Percentiles rank a stretch among this genome's conserved stretches.
These are phyloP conservation scores for Coniochaeta sp. DNA, from an alignment of 2,329 filamentous ascomycete species.

Conservation along the genomic window DNA sequence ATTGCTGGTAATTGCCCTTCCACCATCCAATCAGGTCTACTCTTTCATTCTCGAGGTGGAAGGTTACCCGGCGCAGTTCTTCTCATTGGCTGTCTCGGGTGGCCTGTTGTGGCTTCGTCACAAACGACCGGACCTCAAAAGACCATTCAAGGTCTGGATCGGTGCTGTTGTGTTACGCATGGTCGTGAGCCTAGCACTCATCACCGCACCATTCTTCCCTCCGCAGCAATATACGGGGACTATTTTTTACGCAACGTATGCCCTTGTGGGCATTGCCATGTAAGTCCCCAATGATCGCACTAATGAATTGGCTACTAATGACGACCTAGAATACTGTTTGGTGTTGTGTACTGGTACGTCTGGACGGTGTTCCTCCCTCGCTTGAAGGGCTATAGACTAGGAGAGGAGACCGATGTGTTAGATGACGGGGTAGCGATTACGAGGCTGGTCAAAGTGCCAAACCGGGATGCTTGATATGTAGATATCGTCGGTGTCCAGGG, in stretches of 20 bases:
- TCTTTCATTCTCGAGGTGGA: slow-evolving; percentile 68
- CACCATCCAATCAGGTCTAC: slow-evolving; percentile 59
- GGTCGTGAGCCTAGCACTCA: slow-evolving; percentile 41
- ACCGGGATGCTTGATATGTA: neutral
- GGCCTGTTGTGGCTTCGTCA: slow-evolving; percentile 55
- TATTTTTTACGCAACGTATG: slow-evolving; percentile 46
- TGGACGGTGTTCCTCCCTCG: slow-evolving; percentile 56
- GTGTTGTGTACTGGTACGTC: slow-evolving; percentile 59
- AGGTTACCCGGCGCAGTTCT: slow-evolving; percentile 57
- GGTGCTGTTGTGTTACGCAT: slow-evolving; percentile 50
- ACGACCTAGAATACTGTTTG: slow-evolving; percentile 43
- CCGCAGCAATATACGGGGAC: slow-evolving; percentile 39
- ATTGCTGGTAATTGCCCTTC: slow-evolving; percentile 56
- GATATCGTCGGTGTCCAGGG: neutral
- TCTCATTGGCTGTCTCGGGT: slow-evolving; percentile 46
- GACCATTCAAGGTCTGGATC: slow-evolving; percentile 60
- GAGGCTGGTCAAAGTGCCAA: slow-evolving; percentile 34
- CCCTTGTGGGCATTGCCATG: slow-evolving; percentile 43
- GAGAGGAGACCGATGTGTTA: slow-evolving; percentile 52
- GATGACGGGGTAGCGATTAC: slow-evolving; percentile 62
- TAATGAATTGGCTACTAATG: neutral
- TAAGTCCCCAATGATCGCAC: slow-evolving; percentile 27
- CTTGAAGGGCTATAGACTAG: slow-evolving; percentile 51
- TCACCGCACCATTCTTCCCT: slow-evolving; percentile 56
- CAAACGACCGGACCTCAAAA: slow-evolving; percentile 48